phyloP scores from a whole-genome alignment of 805 yeast species.

The Kluyveromyces wickerhamii region DNA sequence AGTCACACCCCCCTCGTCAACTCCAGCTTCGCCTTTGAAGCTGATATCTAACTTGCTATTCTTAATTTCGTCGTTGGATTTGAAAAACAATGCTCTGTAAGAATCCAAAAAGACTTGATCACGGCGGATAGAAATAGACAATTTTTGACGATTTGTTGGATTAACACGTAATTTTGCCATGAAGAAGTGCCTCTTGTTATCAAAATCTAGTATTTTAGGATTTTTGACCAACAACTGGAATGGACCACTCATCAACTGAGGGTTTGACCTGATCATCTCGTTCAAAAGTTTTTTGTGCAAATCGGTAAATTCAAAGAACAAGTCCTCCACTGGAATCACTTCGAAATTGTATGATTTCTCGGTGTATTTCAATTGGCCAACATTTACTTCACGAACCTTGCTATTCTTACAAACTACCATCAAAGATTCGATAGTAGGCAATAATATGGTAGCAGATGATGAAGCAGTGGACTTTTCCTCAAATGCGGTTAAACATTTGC shows the following conservation, averaged over 20 bases:
- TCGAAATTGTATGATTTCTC: conserved; percentile 58
- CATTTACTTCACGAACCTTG: conserved; percentile 44
- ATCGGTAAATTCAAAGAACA: conserved; percentile 82
- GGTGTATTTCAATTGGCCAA: conserved; percentile 46
- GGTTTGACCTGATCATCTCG: conserved; percentile 84
- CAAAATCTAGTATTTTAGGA: conserved; percentile 87
- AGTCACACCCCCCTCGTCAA: conserved; percentile 97
- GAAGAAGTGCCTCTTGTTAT: conserved; percentile 83
- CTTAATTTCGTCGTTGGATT: conserved; percentile 64
- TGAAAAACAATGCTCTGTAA: conserved; percentile 72
- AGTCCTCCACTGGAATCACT: conserved; percentile 64
- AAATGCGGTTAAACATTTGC: conserved; percentile 58
- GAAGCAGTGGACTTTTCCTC: conserved; percentile 50
- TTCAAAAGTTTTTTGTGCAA: conserved; percentile 82
- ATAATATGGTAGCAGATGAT: conserved; percentile 66
- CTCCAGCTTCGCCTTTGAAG: conserved; percentile 92
- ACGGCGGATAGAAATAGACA: conserved; percentile 66
- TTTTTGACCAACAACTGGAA: conserved; percentile 82
- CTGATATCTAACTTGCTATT: conserved; percentile 65
- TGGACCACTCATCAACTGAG: conserved; percentile 93
- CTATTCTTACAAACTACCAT: conserved; percentile 96
- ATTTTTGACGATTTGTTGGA: conserved; percentile 35
- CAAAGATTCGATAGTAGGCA: conserved; percentile 83
- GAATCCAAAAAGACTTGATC: conserved; percentile 91
- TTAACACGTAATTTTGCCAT: conserved; percentile 59